These are phyloP conservation scores for Pyrenophora teres DNA, from an alignment of 2,329 filamentous ascomycete species.

Conservation along the genomic window DNA sequence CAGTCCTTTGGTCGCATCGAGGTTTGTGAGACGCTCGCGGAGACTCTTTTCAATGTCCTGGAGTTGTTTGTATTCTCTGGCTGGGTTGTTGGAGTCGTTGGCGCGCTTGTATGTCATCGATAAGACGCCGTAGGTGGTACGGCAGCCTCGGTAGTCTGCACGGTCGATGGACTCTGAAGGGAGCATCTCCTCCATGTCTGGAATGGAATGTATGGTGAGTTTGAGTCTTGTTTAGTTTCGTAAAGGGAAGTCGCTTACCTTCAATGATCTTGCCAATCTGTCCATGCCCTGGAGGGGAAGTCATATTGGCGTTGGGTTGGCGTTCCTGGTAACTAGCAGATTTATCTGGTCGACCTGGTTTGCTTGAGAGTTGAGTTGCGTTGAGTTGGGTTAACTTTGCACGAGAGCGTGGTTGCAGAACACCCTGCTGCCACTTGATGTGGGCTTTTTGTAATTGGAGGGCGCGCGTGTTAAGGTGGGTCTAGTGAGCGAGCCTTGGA, in stretches of 20 bases:
- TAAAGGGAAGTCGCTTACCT: not conserved
- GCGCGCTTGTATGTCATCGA: slow-evolving; percentile 18
- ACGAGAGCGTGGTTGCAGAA: too few relatives aligned
- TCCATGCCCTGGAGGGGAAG: slow-evolving; percentile 15
- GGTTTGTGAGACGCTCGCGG: slow-evolving; percentile 16
- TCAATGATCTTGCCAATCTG: slow-evolving; percentile 23
- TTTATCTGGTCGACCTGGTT: not conserved
- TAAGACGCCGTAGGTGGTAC: slow-evolving; percentile 28
- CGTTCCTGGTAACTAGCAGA: not conserved
- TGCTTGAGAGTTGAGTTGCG: not conserved
- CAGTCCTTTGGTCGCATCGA: slow-evolving; percentile 23
- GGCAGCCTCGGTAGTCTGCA: slow-evolving; percentile 19
- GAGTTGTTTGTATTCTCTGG: slow-evolving; percentile 25
- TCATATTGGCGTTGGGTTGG: slow-evolving; percentile 5
- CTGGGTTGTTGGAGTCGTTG: slow-evolving; percentile 10
- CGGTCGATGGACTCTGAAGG: slow-evolving; percentile 22
- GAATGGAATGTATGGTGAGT: not conserved
- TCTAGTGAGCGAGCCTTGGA: not conserved
- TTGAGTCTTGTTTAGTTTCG: not conserved
- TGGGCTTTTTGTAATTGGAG: too few relatives aligned
- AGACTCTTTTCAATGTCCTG: slow-evolving; percentile 20
- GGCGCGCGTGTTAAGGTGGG: not conserved
- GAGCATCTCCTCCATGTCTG: slow-evolving; percentile 24
- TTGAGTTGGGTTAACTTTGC: not conserved
- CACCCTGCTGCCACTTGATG: too few relatives aligned